Evolutionary conservation across 768 basidiomycete genomes (phyloP).

Genomic region (Lactarius vividus): DNA sequence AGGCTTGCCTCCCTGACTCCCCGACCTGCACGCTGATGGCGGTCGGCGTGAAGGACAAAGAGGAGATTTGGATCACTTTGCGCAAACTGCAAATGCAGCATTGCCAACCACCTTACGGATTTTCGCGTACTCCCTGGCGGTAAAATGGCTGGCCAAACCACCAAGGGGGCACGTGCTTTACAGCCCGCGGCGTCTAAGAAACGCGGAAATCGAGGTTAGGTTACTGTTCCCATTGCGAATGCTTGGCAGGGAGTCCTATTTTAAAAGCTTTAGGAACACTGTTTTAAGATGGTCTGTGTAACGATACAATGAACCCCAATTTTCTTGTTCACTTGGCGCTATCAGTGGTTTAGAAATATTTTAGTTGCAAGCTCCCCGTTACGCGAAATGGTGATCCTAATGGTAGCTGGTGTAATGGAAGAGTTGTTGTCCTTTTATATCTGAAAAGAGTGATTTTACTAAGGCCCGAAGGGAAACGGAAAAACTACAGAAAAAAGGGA

Average conservation of each 20-base stretch:
- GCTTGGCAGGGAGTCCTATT: not conserved
- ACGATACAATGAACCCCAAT: not conserved
- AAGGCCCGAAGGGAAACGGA: not conserved
- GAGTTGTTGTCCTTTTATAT: no score
- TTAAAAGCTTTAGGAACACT: not conserved
- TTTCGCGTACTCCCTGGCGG: no score
- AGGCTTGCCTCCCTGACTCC: no score
- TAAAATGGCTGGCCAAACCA: not conserved
- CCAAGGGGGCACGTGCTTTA: not conserved
- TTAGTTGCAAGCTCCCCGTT: not conserved
- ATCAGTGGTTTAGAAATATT: not conserved
- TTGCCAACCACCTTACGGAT: not conserved
- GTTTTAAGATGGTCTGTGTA: not conserved
- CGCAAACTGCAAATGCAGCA: not conserved
- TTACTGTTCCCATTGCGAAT: not conserved
- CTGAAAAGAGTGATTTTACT: not conserved
- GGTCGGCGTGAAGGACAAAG: no score
- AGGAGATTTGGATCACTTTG: no score
- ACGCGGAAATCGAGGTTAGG: not conserved
- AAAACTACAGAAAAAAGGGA: not conserved
- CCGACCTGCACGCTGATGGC: no score
- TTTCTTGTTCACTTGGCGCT: not conserved
- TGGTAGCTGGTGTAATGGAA: no score
- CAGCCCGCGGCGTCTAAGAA: not conserved
- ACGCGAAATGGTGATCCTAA: no score